Percentiles rank a stretch among this genome's conserved stretches.
phyloP scores from a whole-genome alignment of 768 basidiomycete genomes.

The Gyrodon lividus region DNA sequence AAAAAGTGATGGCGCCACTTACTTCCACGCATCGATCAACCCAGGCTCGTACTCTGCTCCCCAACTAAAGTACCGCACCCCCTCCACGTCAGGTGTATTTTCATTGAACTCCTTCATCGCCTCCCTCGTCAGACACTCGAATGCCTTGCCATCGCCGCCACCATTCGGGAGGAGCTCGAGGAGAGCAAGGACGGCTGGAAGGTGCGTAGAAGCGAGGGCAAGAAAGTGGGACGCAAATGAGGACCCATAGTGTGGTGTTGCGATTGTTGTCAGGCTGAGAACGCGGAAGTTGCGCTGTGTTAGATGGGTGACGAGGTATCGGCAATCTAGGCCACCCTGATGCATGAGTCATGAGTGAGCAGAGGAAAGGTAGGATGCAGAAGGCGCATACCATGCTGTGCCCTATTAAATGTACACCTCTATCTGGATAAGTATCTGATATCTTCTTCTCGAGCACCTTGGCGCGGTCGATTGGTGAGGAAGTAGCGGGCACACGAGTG shows the following conservation, averaged over 20 bases:
- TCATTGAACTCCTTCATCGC: slow-evolving; percentile 91
- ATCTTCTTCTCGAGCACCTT: slow-evolving; percentile 85
- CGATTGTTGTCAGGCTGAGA: slow-evolving; percentile 88
- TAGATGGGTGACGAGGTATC: slow-evolving; percentile 84
- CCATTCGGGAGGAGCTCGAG: slow-evolving; percentile 88
- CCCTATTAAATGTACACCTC: slow-evolving; percentile 83
- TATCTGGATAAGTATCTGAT: slow-evolving; percentile 74
- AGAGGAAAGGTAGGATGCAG: not conserved
- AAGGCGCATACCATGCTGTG: slow-evolving; percentile 65
- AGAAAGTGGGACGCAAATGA: slow-evolving; percentile 92
- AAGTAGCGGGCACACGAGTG: slow-evolving; percentile 91
- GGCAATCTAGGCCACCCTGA: slow-evolving; percentile 91
- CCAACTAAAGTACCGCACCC: slow-evolving; percentile 92
- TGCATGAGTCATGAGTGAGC: slow-evolving; percentile 11
- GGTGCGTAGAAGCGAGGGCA: slow-evolving; percentile 59
- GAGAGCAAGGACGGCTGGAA: slow-evolving; percentile 69
- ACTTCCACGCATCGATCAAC: slow-evolving; percentile 87
- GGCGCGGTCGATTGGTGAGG: slow-evolving; percentile 84
- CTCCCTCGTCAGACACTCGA: slow-evolving; percentile 80
- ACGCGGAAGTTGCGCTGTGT: slow-evolving; percentile 75
- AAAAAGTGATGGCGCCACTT: slow-evolving; percentile 9
- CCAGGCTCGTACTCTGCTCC: slow-evolving; percentile 90
- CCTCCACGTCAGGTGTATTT: slow-evolving; percentile 72
- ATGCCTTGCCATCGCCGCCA: slow-evolving; percentile 93
- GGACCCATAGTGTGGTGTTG: slow-evolving; percentile 92